phyloP scores from a whole-genome alignment of 2,329 filamentous ascomycete species.

The Aureobasidium sp. region DNA sequence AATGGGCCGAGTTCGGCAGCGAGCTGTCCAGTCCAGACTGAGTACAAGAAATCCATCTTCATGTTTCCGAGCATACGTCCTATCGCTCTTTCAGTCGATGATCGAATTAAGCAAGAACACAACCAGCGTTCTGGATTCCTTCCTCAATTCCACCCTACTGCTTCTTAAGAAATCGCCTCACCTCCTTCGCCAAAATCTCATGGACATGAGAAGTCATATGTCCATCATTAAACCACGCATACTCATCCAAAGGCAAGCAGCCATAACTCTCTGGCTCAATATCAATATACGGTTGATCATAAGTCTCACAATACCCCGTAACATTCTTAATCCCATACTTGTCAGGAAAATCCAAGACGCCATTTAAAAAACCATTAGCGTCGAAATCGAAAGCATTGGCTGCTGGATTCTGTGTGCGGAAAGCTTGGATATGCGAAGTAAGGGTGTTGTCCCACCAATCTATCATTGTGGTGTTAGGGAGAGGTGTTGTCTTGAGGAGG shows the following conservation, averaged over 20 bases:
- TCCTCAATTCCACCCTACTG: neutral
- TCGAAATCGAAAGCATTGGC: constrained; percentile 37
- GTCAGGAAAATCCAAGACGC: constrained; percentile 33
- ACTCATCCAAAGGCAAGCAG: constrained; percentile 34
- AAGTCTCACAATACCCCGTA: constrained; percentile 36
- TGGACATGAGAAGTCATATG: constrained; percentile 38
- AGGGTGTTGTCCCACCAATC: constrained; percentile 36
- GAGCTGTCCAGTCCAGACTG: too few relatives aligned
- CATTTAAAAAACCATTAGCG: constrained; percentile 33
- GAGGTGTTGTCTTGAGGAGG: constrained; percentile 24
- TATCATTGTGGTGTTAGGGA: constrained; percentile 40
- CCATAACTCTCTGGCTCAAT: constrained; percentile 37
- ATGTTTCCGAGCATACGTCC: neutral
- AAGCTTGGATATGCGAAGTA: constrained; percentile 28
- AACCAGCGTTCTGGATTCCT: neutral
- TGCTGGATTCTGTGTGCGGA: constrained; percentile 20
- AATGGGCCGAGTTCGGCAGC: too few relatives aligned
- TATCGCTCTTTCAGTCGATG: neutral
- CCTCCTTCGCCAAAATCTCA: constrained; percentile 26
- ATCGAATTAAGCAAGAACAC: neutral
- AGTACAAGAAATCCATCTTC: too few relatives aligned
- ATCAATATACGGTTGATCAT: constrained; percentile 38
- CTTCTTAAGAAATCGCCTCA: constrained; percentile 15
- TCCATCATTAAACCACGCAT: constrained; percentile 42
- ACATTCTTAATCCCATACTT: constrained; percentile 38